phyloP scores from a whole-genome alignment of 148 eudicot genomes.

The Chenopodium berlandieri region DNA sequence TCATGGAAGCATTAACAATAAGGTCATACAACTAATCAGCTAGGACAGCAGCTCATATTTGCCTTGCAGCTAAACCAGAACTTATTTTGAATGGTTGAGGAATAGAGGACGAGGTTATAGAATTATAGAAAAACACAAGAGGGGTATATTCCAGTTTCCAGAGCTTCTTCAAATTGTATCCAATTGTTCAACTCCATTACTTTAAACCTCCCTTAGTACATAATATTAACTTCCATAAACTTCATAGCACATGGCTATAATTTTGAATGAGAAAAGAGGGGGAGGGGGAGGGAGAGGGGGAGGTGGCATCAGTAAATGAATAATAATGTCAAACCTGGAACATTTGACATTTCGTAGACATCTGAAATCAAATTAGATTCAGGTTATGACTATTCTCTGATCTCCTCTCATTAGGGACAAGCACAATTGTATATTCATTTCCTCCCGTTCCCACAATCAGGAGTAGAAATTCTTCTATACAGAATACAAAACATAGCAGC shows the following conservation, averaged over 20 bases:
- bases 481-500: slow-evolving; percentile 4
- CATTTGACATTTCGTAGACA: no score
- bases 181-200: neutral
- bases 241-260: neutral
- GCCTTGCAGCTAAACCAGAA: no score
- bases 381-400: neutral
- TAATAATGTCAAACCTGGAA: neutral
- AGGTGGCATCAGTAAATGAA: neutral
- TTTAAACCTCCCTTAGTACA: neutral
- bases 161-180: neutral
- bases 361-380: neutral
- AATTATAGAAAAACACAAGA: neutral
- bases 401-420: neutral
- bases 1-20: neutral
- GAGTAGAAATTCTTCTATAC: neutral
- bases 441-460: neutral
- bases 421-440: neutral
- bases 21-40: neutral
- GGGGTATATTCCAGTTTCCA: neutral
- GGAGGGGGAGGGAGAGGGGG: no score
- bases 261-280: no score
- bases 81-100: no score
- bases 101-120: neutral
- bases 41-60: no score
- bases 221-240: neutral